Evolutionary conservation across 306 rosid genomes (phyloP).

Genomic region (Lathyrus sativus): DNA sequence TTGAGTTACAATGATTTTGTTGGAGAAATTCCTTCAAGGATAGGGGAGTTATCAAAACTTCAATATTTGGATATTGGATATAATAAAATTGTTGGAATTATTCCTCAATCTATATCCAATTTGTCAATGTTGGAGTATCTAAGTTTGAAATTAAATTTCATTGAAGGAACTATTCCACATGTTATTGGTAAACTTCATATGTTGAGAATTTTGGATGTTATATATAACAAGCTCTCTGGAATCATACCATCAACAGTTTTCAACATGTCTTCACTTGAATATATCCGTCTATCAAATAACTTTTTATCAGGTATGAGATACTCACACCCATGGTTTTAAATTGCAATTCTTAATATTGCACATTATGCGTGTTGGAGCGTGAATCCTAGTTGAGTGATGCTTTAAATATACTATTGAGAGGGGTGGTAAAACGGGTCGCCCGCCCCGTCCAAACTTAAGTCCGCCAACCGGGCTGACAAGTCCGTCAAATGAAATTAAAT

Average conservation of each 20-base stretch:
- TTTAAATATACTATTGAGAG: no score
- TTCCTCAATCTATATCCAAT: slow-evolving; percentile 3
- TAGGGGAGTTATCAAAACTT: neutral
- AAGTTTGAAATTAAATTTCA: neutral
- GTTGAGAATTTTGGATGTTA: neutral
- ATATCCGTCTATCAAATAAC: neutral
- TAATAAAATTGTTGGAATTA: slow-evolving; percentile 1
- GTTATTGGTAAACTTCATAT: neutral
- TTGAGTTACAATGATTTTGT: slow-evolving; percentile 5
- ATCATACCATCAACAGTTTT: slow-evolving; percentile 2
- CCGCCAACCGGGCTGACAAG: no score
- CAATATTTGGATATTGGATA: neutral
- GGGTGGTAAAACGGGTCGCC: no score
- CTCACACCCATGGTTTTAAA: neutral
- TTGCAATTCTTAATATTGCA: no score
- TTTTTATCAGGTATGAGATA: slow-evolving; percentile 19
- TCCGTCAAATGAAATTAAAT: no score
- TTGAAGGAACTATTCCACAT: slow-evolving; percentile 22
- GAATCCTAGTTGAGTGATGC: no score
- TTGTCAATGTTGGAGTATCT: slow-evolving; percentile 6
- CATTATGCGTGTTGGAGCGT: no score
- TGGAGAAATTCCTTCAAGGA: neutral
- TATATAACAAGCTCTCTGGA: neutral
- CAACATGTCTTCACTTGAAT: slow-evolving; percentile 17
- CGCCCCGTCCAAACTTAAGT: no score